Conservation (phyloP, 306 rosid genomes). For the Trichosanthes truncata region DNA sequence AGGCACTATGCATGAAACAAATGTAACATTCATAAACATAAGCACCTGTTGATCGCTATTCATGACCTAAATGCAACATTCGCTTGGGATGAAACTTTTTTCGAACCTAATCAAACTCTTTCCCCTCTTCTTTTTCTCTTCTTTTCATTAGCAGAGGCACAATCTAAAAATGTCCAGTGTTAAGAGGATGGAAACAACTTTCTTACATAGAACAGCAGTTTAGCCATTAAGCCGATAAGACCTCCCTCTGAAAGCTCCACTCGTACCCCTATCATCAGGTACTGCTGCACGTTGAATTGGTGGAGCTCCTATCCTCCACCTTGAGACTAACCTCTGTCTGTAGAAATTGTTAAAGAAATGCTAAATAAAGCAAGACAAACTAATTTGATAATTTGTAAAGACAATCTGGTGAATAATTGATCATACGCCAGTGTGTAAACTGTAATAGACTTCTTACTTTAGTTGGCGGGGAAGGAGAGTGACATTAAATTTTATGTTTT, state of each 20-base stretch:
- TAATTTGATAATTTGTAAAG: neutral
- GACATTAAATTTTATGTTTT: neutral
- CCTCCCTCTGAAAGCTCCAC: slow-evolving; percentile 77
- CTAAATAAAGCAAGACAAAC: neutral
- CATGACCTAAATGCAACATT: neutral
- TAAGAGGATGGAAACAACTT: neutral
- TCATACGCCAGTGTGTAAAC: neutral
- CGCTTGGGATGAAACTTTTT: neutral
- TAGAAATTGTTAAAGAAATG: slow-evolving; percentile 33
- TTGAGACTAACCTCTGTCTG: slow-evolving; percentile 63
- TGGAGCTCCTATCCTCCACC: slow-evolving; percentile 72
- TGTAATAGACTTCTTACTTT: neutral
- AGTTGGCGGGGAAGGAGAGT: neutral
- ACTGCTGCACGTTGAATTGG: slow-evolving; percentile 28
- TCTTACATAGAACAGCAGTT: neutral
- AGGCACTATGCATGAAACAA: neutral
- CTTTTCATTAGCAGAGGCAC: neutral
- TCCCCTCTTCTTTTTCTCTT: neutral
- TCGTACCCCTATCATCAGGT: slow-evolving; percentile 42
- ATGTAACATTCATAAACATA: neutral
- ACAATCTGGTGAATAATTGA: neutral
- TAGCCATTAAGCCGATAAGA: slow-evolving; percentile 56
- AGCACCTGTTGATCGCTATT: neutral
- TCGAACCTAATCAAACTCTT: neutral
- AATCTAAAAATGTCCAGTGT: neutral